Evolutionary conservation across 192 early-diverging fungal species (phyloP).

Genomic region (Gamsiella multidivaricata): DNA sequence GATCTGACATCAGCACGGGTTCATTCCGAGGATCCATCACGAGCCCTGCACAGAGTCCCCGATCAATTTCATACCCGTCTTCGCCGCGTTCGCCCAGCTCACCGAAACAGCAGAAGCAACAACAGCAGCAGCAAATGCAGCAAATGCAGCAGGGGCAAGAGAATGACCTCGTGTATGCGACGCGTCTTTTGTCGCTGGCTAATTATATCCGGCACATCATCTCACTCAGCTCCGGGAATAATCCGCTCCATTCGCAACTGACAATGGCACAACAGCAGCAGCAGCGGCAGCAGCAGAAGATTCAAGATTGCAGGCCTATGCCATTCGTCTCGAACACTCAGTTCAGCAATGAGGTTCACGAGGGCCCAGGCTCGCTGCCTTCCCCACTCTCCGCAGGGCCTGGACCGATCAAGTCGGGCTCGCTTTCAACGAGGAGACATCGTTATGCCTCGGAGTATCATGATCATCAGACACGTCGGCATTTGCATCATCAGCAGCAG

Average conservation of each 20-base stretch:
- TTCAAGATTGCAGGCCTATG: neutral
- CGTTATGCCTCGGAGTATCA: slow-evolving; percentile 27
- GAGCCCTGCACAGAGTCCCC: neutral
- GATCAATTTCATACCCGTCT: neutral
- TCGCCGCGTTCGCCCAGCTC: neutral
- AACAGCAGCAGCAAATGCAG: slow-evolving; percentile 8
- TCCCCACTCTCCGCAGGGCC: slow-evolving; percentile 34
- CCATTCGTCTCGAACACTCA: neutral
- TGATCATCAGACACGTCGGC: slow-evolving; percentile 20
- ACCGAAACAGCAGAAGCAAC: neutral
- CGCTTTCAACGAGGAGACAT: slow-evolving; percentile 20
- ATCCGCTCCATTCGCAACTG: slow-evolving; percentile 12
- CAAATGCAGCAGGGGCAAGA: slow-evolving; percentile 2
- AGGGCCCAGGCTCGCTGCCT: neutral
- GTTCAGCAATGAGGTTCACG: neutral
- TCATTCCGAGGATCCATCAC: neutral
- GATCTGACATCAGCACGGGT: neutral
- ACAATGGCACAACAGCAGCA: slow-evolving; percentile 14
- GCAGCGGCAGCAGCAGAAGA: slow-evolving; percentile 12
- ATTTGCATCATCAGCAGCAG: slow-evolving; percentile 17
- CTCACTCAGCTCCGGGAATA: slow-evolving; percentile 28
- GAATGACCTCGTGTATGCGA: slow-evolving; percentile 18
- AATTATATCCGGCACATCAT: slow-evolving; percentile 53
- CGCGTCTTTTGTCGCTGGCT: slow-evolving; percentile 40
- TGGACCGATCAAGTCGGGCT: slow-evolving; percentile 36